Conservation (phyloP, 352 stramenopile species). For the Globisporangium rhizosaccharum region DNA sequence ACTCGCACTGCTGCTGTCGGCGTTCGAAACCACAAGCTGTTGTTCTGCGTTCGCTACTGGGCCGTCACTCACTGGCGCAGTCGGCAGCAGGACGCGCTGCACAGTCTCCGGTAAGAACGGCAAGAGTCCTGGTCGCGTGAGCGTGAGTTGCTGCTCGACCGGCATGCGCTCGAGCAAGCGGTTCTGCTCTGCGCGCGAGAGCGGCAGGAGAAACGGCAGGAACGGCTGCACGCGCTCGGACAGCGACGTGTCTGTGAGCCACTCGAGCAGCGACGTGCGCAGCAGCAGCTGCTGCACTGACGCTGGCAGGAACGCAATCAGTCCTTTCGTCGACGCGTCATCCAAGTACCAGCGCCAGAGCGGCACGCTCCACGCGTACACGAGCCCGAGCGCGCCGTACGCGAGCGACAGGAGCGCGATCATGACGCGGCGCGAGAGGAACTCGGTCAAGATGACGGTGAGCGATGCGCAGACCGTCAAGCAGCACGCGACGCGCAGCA, state of each 20-base stretch:
- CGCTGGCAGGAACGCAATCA: constrained; percentile 58
- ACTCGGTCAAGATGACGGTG: constrained; percentile 74
- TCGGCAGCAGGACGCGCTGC: constrained; percentile 51
- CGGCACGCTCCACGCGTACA: constrained; percentile 78
- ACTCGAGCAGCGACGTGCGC: constrained; percentile 72
- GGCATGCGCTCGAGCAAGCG: constrained; percentile 65
- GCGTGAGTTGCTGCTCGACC: constrained; percentile 56
- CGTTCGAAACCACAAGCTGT: constrained; percentile 4
- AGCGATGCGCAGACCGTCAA: constrained; percentile 57
- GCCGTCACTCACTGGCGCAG: constrained; percentile 12
- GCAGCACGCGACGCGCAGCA: constrained; percentile 60
- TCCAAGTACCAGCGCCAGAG: constrained; percentile 76
- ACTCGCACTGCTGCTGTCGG: constrained; percentile 1
- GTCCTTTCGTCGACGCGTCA: constrained; percentile 41
- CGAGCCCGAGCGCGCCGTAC: constrained; percentile 54
- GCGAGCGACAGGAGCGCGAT: constrained; percentile 57
- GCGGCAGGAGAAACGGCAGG: constrained; percentile 70
- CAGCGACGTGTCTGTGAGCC: constrained; percentile 74
- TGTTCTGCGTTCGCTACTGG: neutral
- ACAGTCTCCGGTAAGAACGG: constrained; percentile 51
- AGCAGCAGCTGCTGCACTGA: constrained; percentile 60
- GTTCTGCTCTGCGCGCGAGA: constrained; percentile 63
- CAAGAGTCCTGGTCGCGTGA: constrained; percentile 67
- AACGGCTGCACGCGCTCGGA: constrained; percentile 64
- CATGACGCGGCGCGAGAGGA: constrained; percentile 67